A percentile compares a stretch with the other conserved stretches of the same genome.
Evolutionary conservation across 108 stramenopile genomes (phyloP).

Genomic region (Mayamaea pseudoterrestris): DNA sequence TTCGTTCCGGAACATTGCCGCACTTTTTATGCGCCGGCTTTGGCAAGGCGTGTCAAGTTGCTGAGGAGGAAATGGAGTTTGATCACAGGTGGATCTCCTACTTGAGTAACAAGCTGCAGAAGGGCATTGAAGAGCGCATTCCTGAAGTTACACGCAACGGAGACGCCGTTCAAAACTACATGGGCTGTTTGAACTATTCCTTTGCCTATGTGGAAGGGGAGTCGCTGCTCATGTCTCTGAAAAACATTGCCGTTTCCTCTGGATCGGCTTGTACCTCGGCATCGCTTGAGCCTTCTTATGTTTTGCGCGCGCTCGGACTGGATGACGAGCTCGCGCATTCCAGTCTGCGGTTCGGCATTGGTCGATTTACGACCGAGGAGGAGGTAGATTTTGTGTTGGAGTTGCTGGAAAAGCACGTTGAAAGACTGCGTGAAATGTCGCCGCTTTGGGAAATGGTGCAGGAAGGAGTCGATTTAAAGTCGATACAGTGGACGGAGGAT

Average conservation of each 20-base stretch:
- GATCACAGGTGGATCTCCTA: constrained; percentile 70
- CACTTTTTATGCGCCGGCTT: constrained; percentile 88
- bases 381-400: constrained; percentile 96
- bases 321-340: constrained; percentile 98
- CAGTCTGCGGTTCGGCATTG: constrained; percentile 93
- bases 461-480: constrained; percentile 97
- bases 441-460: constrained; percentile 99
- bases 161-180: constrained; percentile 76
- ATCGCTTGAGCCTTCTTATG: constrained; percentile 96
- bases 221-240: constrained; percentile 92
- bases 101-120: constrained; percentile 63
- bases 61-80: constrained; percentile 73
- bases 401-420: constrained; percentile 84
- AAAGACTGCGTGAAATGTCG: constrained; percentile 91
- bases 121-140: constrained; percentile 76
- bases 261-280: constrained; percentile 98
- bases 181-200: constrained; percentile 94
- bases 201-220: constrained; percentile 99
- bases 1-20: constrained; percentile 83
- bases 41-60: constrained; percentile 86
- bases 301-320: constrained; percentile 94
- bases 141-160: constrained; percentile 90
- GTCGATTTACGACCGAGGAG: constrained; percentile 92
- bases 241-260: constrained; percentile 95
- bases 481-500: constrained; percentile 98